A percentile compares a stretch with the other conserved stretches of the same genome.
Evolutionary conservation across 805 yeast genomes (phyloP).

Genomic region (Ogataea populi-albae): DNA sequence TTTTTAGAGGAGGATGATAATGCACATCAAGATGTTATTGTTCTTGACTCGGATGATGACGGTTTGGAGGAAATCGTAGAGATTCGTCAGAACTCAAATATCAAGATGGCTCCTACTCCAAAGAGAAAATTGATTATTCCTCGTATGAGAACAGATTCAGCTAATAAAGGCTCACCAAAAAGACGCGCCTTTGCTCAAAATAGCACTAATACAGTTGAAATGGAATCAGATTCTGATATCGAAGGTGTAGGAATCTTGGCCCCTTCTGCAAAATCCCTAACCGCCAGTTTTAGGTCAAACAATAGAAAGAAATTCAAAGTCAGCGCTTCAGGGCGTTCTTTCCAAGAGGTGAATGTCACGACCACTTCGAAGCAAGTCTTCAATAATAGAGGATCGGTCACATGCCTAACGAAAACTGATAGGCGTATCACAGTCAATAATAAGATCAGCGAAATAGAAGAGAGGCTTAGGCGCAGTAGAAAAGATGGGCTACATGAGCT

Average conservation of each 20-base stretch:
- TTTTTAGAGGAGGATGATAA: slow-evolving; percentile 27
- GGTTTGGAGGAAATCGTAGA: slow-evolving; percentile 38
- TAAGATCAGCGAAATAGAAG: slow-evolving; percentile 21
- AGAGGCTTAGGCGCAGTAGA: slow-evolving; percentile 15
- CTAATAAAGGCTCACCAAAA: slow-evolving; percentile 1
- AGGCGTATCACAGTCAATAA: slow-evolving; percentile 8
- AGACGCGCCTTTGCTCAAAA: neutral
- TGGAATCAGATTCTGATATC: slow-evolving; percentile 13
- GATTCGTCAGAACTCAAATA: slow-evolving; percentile 29
- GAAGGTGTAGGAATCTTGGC: slow-evolving; percentile 26
- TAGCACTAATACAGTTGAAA: neutral
- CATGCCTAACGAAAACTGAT: slow-evolving; percentile 22
- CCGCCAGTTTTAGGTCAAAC: slow-evolving; percentile 27
- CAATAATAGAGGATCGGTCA: slow-evolving; percentile 28
- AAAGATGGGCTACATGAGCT: slow-evolving; percentile 12
- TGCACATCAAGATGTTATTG: slow-evolving; percentile 29
- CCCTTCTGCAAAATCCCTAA: slow-evolving; percentile 22
- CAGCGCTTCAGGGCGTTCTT: slow-evolving; percentile 25
- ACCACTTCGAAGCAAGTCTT: slow-evolving; percentile 25
- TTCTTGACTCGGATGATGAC: slow-evolving; percentile 34
- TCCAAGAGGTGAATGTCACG: slow-evolving; percentile 31
- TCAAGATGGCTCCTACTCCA: slow-evolving; percentile 51
- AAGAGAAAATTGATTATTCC: slow-evolving; percentile 56
- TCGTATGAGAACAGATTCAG: slow-evolving; percentile 1
- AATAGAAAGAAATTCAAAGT: slow-evolving; percentile 15